A percentile compares a stretch with the other conserved stretches of the same genome.
phyloP scores from a whole-genome alignment of 2,329 filamentous ascomycete species.

The Allantophomopsis lycopodina region DNA sequence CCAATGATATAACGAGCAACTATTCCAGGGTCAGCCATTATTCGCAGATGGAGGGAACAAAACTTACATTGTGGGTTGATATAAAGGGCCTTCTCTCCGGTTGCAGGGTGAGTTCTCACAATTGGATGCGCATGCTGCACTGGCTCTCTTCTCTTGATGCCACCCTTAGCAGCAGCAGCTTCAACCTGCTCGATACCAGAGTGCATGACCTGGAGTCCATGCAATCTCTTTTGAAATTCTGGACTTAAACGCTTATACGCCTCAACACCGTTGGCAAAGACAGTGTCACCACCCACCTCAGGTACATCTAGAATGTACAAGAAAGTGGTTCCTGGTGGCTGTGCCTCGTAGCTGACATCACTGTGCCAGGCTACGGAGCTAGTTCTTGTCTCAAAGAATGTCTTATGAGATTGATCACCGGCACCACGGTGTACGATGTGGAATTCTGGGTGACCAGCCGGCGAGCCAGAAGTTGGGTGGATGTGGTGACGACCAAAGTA shows the following conservation, averaged over 20 bases:
- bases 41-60: background rate
- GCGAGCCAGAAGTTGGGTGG: slow-evolving; percentile 65
- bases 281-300: slow-evolving; percentile 67
- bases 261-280: slow-evolving; percentile 67
- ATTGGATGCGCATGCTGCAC: slow-evolving; percentile 64
- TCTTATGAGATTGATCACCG: slow-evolving; percentile 41
- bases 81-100: slow-evolving; percentile 72
- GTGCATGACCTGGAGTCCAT: slow-evolving; percentile 70
- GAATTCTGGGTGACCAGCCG: slow-evolving; percentile 58
- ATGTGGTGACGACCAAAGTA: slow-evolving; percentile 78
- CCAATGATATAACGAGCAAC: slow-evolving; percentile 72
- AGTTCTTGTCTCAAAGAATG: slow-evolving; percentile 56
- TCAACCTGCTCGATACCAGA: slow-evolving; percentile 72
- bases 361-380: slow-evolving; percentile 83
- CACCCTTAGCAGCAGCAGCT: slow-evolving; percentile 48
- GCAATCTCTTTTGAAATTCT: slow-evolving; percentile 64
- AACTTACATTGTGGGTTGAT: slow-evolving; percentile 70
- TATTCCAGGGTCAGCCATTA: slow-evolving; percentile 15
- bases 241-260: slow-evolving; percentile 74
- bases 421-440: slow-evolving; percentile 68
- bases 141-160: slow-evolving; percentile 63
- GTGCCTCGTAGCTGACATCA: slow-evolving; percentile 76
- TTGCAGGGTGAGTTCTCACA: slow-evolving; percentile 68
- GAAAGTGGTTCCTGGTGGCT: slow-evolving; percentile 84
- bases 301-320: slow-evolving; percentile 79